Evolutionary conservation across 495 filamentous ascomycete species (phyloP), one percentile per base, ranked within the genome.

Genomic region (Penicillium samsonianum): DNA sequence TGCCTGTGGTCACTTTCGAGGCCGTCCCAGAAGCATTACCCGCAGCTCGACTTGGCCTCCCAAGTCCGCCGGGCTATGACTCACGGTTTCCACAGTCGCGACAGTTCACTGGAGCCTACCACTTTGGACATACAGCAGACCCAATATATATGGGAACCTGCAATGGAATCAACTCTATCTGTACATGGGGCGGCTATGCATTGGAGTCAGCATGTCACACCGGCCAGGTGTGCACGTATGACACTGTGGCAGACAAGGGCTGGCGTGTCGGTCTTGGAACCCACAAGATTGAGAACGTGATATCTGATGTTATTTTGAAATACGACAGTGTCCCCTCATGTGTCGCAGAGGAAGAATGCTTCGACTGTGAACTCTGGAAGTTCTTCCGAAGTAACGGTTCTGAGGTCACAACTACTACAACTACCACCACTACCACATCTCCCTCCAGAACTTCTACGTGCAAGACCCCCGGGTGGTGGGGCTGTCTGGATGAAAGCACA

Each of bases 51-150:
- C 78, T 98, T 4, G 95, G 92, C 37, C 84, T 98, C 33, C 93
- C 93, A 0, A 82, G 84, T 2, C 95, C 95, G 8, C 94, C 95
- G 4, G 90, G 87, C 20, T 73, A 87, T 53, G 81, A 88, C 62
- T 79, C 90, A 37, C 78, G 82, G 30, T 73, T 84, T 25, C 90
- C 90, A 9, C 89, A 94, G 58, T 78, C 79, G 4, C 80, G 91
- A 12, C 74, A 80, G 49, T 82, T 81, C 62, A 95, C 90, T 3
- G 93, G 91, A 3, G 78, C 87, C n/a, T 96, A 84, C 63, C 95
- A 98, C 73, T 90, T 97, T 66, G 94, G 94, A 7, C 90, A 98
- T 67, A 98, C 90, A 5, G 94, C 95, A 8, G 94, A 98, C 73
- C 94, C 94, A 0, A 82, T 98, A 6, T 98, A 87, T 67, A 91